These are phyloP conservation scores for Malassezia obtusa DNA, from an alignment of 1,284 basidiomycete genomes.

Conservation along the genomic window DNA sequence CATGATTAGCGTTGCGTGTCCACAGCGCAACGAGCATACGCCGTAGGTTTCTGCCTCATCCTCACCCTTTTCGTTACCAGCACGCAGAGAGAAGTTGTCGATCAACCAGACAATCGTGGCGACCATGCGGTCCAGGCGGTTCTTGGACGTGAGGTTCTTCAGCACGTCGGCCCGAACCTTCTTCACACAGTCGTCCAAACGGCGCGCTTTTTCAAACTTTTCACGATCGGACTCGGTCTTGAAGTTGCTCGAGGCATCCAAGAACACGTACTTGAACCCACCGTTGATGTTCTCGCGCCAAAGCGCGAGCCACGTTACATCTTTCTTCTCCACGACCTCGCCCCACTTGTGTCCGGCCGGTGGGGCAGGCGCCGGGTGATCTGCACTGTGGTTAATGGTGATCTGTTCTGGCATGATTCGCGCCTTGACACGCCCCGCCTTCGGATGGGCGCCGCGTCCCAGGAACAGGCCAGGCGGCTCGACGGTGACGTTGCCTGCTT, in stretches of 20 bases:
- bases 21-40: conserved; percentile 44
- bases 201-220: conserved; percentile 46
- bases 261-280: conserved; percentile 46
- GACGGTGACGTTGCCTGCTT: conserved; percentile 93
- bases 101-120: conserved; percentile 48
- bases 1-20: conserved; percentile 39
- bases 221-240: conserved; percentile 46
- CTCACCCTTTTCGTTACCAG: conserved; percentile 48
- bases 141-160: conserved; percentile 40
- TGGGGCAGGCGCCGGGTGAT: conserved; percentile 36
- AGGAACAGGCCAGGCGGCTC: conserved; percentile 96
- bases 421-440: conserved; percentile 91
- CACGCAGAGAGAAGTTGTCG: conserved; percentile 47
- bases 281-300: conserved; percentile 48
- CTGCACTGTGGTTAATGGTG: conserved; percentile 46
- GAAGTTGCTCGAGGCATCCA: conserved; percentile 43
- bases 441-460: conserved; percentile 95
- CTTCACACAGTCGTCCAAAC: conserved; percentile 39
- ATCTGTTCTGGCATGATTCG: conserved; percentile 44
- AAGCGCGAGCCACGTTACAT: conserved; percentile 45
- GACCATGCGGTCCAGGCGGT: conserved; percentile 39
- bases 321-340: conserved; percentile 41
- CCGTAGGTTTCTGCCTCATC: conserved; percentile 48
- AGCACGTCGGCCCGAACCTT: conserved; percentile 37
- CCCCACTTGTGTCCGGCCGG: conserved; percentile 43